Percentiles rank a stretch among this genome's conserved stretches.
phyloP scores from a whole-genome alignment of 2,329 filamentous ascomycete genomes.

The Fusarium nematophilum region DNA sequence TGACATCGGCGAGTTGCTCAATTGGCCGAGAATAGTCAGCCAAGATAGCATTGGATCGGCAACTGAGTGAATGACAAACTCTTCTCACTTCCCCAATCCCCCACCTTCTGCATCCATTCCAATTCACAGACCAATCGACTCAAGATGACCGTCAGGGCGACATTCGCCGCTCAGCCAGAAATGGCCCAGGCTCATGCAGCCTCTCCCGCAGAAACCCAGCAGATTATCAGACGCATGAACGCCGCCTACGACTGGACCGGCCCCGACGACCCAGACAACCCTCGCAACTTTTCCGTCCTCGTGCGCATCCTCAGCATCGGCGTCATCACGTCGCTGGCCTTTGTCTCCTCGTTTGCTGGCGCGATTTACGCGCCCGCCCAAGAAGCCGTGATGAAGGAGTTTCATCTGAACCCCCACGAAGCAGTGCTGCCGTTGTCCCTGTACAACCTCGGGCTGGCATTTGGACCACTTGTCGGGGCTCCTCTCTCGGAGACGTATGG shows the following conservation, averaged over 20 bases:
- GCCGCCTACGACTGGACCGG: conserved; percentile 30
- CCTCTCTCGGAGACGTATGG: conserved; percentile 30
- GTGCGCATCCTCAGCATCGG: conserved; percentile 17
- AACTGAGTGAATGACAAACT: no score
- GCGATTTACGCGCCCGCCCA: conserved; percentile 27
- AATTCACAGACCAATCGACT: no score
- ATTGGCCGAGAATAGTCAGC: no score
- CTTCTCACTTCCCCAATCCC: no score
- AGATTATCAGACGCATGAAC: conserved; percentile 29
- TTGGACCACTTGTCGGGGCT: conserved; percentile 20
- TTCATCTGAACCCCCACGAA: neutral
- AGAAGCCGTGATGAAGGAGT: conserved; percentile 7
- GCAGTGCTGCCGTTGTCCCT: conserved; percentile 12
- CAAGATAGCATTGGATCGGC: no score
- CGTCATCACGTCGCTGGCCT: conserved; percentile 11
- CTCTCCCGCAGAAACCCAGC: neutral
- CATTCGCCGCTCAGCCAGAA: neutral
- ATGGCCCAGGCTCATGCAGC: neutral
- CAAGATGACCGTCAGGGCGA: neutral
- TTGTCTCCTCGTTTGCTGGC: conserved; percentile 12
- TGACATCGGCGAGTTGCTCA: no score
- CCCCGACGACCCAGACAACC: conserved; percentile 20
- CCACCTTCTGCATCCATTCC: no score
- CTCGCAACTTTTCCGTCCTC: conserved; percentile 18
- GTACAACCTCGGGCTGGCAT: conserved; percentile 35